A percentile compares a stretch with the other conserved stretches of the same genome.
Conservation (phyloP, 73 alveolate genomes). For the Uronychia binucleata region DNA sequence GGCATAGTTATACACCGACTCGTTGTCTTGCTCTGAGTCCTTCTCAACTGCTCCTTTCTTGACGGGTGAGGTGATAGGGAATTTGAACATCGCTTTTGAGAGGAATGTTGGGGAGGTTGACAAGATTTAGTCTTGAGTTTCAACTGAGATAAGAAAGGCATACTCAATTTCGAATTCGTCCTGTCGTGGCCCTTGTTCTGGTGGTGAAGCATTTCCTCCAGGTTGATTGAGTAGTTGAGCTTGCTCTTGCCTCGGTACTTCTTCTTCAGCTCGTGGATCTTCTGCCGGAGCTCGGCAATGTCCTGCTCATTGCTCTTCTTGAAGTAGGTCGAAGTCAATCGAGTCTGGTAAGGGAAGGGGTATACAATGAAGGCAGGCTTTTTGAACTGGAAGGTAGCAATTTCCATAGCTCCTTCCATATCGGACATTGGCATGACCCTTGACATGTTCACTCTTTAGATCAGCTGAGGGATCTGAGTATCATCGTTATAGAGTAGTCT, state of each 20-base stretch:
- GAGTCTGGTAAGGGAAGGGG: constrained; percentile 8
- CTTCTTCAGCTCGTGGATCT: background rate
- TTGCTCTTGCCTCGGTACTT: no score
- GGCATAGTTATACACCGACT: no score
- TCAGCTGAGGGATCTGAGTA: background rate
- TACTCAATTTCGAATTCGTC: no score
- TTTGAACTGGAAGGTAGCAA: constrained; percentile 51
- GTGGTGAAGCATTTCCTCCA: no score
- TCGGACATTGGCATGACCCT: background rate
- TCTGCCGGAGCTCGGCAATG: background rate
- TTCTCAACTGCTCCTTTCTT: background rate
- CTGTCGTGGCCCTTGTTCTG: no score
- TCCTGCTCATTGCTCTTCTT: constrained; percentile 47
- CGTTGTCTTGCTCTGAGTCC: background rate
- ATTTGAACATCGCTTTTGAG: background rate
- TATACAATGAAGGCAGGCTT: constrained; percentile 50
- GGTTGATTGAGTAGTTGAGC: no score
- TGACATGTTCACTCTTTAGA: background rate
- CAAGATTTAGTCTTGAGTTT: background rate
- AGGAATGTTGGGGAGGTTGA: background rate
- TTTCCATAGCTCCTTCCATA: no score
- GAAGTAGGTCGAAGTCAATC: constrained; percentile 46
- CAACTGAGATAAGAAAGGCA: background rate
- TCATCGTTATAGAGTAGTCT: constrained; percentile 10
- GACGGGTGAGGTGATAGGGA: background rate